Base-by-base conservation (phyloP, 768 basidiomycete species). In the Mycena vulgaris region DNA sequence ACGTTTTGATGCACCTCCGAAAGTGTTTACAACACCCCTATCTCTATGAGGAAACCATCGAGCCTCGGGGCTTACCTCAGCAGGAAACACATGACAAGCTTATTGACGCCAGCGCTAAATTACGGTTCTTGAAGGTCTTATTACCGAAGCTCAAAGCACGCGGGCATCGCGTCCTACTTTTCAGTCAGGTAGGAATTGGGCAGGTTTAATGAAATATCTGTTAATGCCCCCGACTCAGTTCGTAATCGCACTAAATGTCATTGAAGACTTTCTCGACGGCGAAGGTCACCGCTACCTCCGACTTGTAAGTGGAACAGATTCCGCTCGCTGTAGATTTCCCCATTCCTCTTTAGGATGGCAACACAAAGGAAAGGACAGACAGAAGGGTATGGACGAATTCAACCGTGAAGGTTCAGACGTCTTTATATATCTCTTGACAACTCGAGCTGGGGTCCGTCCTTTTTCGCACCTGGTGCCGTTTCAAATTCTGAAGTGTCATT, bases 321-420 rank as follows among this genome's bases (percentile, higher is more conserved):
- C 17, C 4, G 37, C 53, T 45, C 9, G 21, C 8, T 47, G 6
- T 23, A 45, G 56, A 57, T 35, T 48, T 51, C 31, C 25, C 25
- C 27, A 25, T 68, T 57, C 21, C n/a, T 48, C 17, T 60, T 1
- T 74, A 97, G 94, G 97, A 99, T 78, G 98, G 98, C 14, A 91
- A 89, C 69, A 96, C 96, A 93, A 93, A 78, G 91, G 94, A 74
- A 84, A 86, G 5, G 89, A 90, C n/a, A 89, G 98, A 27, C 98
- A 99, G 79, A 95, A 95, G 78, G 91, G 90, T 55, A 98, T 99
- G 91, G 98, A 99, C 74, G 91, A 92, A 70, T 99, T 94, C 85
- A 98, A 99, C 80, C 91, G 89, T 42, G 91, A 92, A 5, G 89
- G 88, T 39, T 98, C 97, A 2, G 95, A 97, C 56, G 82, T 92